These are phyloP conservation scores for Talaromyces sp. DNA, from an alignment of 2,329 filamentous ascomycete species.

Conservation along the genomic window DNA sequence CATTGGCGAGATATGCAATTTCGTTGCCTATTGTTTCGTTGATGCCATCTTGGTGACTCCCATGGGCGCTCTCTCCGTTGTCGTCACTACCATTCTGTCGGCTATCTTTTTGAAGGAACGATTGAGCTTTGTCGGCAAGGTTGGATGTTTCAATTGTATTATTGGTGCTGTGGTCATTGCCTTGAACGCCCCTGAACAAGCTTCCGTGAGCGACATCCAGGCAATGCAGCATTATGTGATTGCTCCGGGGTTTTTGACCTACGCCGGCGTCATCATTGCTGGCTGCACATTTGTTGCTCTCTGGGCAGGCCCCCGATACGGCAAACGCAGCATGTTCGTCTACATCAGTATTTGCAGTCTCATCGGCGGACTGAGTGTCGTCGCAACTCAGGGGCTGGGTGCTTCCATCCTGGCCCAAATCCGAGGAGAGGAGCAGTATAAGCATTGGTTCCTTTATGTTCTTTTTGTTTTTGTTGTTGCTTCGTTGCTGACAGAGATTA, in stretches of 20 bases:
- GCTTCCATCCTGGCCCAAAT: conserved; percentile 86
- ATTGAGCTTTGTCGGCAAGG: conserved; percentile 90
- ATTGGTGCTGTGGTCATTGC: conserved; percentile 90
- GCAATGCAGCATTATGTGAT: conserved; percentile 88
- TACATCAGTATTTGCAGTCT: conserved; percentile 95
- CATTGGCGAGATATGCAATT: conserved; percentile 92
- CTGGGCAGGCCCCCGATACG: conserved; percentile 80
- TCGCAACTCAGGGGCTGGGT: conserved; percentile 88
- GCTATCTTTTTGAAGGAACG: conserved; percentile 95
- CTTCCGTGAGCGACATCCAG: conserved; percentile 80
- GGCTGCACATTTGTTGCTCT: conserved; percentile 67
- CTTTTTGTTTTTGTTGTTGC: conserved; percentile 81
- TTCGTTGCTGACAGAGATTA: conserved; percentile 89
- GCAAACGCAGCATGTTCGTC: conserved; percentile 95
- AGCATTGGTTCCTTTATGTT: conserved; percentile 95
- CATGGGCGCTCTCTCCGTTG: conserved; percentile 83
- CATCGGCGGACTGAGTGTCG: conserved; percentile 89
- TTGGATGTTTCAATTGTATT: conserved; percentile 93
- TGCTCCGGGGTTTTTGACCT: conserved; percentile 77
- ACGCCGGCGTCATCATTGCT: conserved; percentile 75
- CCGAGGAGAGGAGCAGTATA: conserved; percentile 79
- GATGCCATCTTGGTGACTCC: conserved; percentile 95
- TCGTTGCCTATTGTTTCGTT: conserved; percentile 93
- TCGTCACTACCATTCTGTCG: conserved; percentile 84
- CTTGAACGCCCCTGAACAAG: conserved; percentile 83